Conservation (phyloP, 768 basidiomycete genomes). For the Lactarius indigo region DNA sequence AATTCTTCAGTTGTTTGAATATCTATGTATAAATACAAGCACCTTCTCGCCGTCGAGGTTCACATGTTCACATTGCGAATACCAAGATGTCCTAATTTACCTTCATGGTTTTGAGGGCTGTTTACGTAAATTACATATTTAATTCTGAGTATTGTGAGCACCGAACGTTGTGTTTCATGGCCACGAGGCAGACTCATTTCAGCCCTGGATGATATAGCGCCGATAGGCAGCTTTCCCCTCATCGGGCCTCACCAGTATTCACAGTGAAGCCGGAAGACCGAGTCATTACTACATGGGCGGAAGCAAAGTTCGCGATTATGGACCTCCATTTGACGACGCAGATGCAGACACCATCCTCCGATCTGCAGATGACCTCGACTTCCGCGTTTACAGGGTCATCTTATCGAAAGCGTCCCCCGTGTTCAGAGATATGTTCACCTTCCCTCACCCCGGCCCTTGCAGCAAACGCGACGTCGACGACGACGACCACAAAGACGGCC, state of each 20-base stretch:
- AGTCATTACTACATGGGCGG: not conserved
- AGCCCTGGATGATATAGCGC: not conserved
- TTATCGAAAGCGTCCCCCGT: constrained; percentile 22
- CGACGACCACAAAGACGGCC: constrained; percentile 5
- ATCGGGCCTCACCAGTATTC: not conserved
- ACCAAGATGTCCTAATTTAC: too few relatives aligned
- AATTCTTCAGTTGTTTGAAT: too few relatives aligned
- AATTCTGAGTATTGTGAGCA: too few relatives aligned
- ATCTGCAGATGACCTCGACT: constrained; percentile 22
- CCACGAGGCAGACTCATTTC: not conserved
- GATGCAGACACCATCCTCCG: constrained; percentile 24
- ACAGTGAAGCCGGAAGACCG: too few relatives aligned
- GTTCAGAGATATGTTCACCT: constrained; percentile 16
- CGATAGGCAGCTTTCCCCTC: not conserved
- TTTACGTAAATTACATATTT: too few relatives aligned
- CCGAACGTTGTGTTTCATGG: not conserved
- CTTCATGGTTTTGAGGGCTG: too few relatives aligned
- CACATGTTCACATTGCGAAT: too few relatives aligned
- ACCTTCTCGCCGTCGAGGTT: too few relatives aligned
- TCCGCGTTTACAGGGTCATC: constrained; percentile 21
- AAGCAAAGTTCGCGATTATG: not conserved
- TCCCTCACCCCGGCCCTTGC: not conserved
- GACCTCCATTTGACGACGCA: constrained; percentile 16
- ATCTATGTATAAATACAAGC: too few relatives aligned
- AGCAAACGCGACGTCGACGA: not conserved